Conservation (phyloP, 1,139 yeast species). For the Insectozyma bohioensis region DNA sequence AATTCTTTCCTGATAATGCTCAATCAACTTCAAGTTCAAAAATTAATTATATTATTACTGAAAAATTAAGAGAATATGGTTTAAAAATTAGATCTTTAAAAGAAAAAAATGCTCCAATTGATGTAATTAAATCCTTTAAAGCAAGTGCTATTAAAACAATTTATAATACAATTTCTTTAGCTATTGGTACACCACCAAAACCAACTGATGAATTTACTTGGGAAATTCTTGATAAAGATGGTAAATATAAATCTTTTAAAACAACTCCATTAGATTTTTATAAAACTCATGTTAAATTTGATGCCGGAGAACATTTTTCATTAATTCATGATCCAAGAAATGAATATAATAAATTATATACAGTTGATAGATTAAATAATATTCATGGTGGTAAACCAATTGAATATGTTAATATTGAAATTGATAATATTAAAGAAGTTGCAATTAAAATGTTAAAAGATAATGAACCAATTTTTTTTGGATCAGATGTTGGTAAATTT, state of each 20-base stretch:
- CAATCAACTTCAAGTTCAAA: constrained; percentile 59
- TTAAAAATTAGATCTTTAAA: constrained; percentile 57
- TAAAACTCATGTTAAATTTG: constrained; percentile 50
- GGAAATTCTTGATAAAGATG: constrained; percentile 76
- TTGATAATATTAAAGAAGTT: constrained; percentile 54
- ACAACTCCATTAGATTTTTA: constrained; percentile 68
- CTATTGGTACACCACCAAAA: constrained; percentile 76
- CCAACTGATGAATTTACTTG: constrained; percentile 66
- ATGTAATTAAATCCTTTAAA: constrained; percentile 32
- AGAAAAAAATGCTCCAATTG: constrained; percentile 23
- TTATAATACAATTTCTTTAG: constrained; percentile 61
- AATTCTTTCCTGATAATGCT: constrained; percentile 67
- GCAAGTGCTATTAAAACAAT: constrained; percentile 55
- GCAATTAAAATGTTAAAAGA: constrained; percentile 67
- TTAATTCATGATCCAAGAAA: constrained; percentile 82
- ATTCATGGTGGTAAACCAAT: constrained; percentile 67
- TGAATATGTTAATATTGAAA: constrained; percentile 65
- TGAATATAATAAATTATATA: constrained; percentile 56
- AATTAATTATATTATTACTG: constrained; percentile 61
- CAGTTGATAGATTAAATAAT: constrained; percentile 73
- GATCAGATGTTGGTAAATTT: constrained; percentile 81
- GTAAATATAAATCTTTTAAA: constrained; percentile 50
- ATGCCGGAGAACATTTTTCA: constrained; percentile 58
- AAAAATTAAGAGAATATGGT: constrained; percentile 75
- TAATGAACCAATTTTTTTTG: constrained; percentile 80